These are phyloP conservation scores for Sugiyamaella castrensis DNA, from an alignment of 1,139 yeast genomes.

Conservation along the genomic window DNA sequence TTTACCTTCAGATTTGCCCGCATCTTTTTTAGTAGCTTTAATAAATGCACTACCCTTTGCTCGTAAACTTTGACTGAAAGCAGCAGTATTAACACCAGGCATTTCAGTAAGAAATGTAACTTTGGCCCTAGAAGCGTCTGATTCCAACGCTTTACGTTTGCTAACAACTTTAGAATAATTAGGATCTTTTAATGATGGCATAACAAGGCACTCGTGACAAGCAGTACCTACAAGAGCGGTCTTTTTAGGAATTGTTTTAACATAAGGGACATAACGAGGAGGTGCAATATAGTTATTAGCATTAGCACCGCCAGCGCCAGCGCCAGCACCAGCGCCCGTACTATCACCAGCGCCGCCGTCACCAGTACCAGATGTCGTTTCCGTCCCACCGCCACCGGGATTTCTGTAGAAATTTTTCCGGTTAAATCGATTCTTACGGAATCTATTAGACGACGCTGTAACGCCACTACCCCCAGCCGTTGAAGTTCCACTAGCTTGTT, in stretches of 20 bases:
- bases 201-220: conserved; percentile 86
- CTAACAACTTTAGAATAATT: conserved; percentile 61
- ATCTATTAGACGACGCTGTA: conserved; percentile 19
- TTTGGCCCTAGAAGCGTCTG: conserved; percentile 58
- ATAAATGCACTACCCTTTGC: conserved; percentile 35
- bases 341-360: conserved; percentile 12
- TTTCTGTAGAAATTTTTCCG: conserved; percentile 31
- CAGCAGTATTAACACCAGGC: conserved; percentile 82
- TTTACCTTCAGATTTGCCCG: conserved; percentile 63
- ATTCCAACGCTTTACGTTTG: conserved; percentile 46
- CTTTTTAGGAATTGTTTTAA: conserved; percentile 47
- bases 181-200: conserved; percentile 71
- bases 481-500: conserved; percentile 4
- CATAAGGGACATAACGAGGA: conserved; percentile 29
- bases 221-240: conserved; percentile 84
- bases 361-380: conserved; percentile 32
- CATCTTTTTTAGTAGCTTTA: conserved; percentile 36
- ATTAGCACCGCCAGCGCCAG: conserved; percentile 23
- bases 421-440: conserved; percentile 43
- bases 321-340: conserved; percentile 13
- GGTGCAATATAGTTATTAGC: background rate
- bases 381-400: background rate
- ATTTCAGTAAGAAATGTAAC: conserved; percentile 79
- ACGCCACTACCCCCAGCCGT: conserved; percentile 6
- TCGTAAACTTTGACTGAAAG: conserved; percentile 70